Conservation (phyloP, 2,329 filamentous ascomycete genomes). For the Microsporum canis region DNA sequence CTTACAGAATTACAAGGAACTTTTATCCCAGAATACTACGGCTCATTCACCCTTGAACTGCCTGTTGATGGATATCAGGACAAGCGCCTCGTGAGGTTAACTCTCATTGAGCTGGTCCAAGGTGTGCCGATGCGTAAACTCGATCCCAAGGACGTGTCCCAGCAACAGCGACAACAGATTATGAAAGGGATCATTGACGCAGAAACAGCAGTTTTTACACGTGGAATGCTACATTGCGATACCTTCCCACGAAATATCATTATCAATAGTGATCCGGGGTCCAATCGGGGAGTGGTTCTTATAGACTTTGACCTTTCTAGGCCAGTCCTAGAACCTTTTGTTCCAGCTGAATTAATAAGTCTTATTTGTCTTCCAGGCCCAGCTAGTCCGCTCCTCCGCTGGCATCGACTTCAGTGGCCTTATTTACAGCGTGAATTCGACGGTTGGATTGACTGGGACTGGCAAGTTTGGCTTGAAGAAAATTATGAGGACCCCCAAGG, state of each 20-base stretch:
- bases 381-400: slow-evolving; percentile 14
- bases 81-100: slow-evolving; percentile 15
- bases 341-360: slow-evolving; percentile 11
- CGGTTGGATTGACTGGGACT: slow-evolving; percentile 14
- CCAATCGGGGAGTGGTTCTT: background rate
- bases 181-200: slow-evolving; percentile 17
- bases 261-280: slow-evolving; percentile 1
- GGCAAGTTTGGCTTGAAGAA: slow-evolving; percentile 11
- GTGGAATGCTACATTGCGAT: slow-evolving; percentile 13
- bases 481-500: slow-evolving; percentile 4
- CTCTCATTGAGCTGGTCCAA: slow-evolving; percentile 17
- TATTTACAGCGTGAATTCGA: slow-evolving; percentile 1
- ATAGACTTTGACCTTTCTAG: slow-evolving; percentile 15
- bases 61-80: background rate
- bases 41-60: slow-evolving; percentile 7
- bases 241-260: slow-evolving; percentile 16
- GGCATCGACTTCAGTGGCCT: slow-evolving; percentile 6
- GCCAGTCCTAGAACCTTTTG: slow-evolving; percentile 10
- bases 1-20: slow-evolving; percentile 6
- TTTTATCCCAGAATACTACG: slow-evolving; percentile 7
- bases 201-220: slow-evolving; percentile 13
- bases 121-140: slow-evolving; percentile 14
- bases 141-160: slow-evolving; percentile 10
- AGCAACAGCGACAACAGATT: slow-evolving; percentile 14
- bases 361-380: background rate